Percentiles rank a stretch among this genome's conserved stretches.
Conservation (phyloP, 2,329 filamentous ascomycete species). For the Neofusicoccum umdonicola region DNA sequence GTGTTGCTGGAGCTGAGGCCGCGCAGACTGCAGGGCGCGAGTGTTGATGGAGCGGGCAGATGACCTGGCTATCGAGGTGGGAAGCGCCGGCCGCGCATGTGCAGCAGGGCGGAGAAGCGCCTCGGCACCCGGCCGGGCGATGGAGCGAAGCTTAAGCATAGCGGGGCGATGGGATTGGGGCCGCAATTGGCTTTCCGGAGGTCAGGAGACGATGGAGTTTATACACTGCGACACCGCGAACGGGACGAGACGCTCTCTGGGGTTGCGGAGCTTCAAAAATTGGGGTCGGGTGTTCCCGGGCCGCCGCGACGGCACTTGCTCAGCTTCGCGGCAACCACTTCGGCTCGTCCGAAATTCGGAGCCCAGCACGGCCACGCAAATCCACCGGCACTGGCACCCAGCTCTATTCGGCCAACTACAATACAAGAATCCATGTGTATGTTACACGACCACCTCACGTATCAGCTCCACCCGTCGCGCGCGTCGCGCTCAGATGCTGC, state of each 20-base stretch:
- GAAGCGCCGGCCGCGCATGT: conserved; percentile 33
- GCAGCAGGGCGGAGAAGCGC: conserved; percentile 33
- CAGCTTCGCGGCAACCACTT: conserved; percentile 6
- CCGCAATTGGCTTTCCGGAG: conserved; percentile 7
- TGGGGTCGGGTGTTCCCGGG: conserved; percentile 7
- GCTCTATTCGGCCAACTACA: neutral
- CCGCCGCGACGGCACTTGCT: conserved; percentile 4
- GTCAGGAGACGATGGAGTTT: neutral
- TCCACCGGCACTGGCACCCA: neutral
- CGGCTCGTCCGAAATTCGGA: neutral
- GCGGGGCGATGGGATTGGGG: conserved; percentile 23
- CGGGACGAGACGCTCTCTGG: conserved; percentile 7
- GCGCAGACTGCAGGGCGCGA: conserved; percentile 1
- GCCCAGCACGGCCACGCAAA: neutral
- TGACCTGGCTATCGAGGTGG: conserved; percentile 14
- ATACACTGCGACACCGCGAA: neutral
- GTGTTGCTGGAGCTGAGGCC: neutral
- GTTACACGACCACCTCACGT: too few species aligned
- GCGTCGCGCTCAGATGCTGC: neutral
- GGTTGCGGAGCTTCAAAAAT: conserved; percentile 11
- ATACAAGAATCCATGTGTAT: neutral
- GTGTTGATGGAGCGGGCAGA: conserved; percentile 15
- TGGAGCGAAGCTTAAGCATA: conserved; percentile 31
- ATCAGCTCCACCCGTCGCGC: too few species aligned
- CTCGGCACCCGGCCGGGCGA: conserved; percentile 34